These are phyloP conservation scores for Flaveria robusta DNA, from an alignment of 129 eudicot species.

Conservation along the genomic window DNA sequence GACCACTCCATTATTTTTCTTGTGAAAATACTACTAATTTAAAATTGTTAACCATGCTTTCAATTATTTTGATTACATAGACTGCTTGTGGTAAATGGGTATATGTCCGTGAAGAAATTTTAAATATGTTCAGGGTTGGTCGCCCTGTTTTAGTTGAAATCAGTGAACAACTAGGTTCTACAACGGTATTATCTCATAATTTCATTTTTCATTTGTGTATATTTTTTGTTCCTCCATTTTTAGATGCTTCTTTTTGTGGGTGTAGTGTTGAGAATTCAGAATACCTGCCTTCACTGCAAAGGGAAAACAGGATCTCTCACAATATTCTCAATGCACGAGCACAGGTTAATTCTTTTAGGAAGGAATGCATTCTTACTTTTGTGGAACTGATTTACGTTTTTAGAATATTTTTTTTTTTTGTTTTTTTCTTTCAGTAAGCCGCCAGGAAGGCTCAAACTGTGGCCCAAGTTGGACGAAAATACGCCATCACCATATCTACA, in stretches of 20 bases:
- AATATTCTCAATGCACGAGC: constrained; percentile 97
- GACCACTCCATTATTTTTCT: neutral
- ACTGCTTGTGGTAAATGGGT: constrained; percentile 96
- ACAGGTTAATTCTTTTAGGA: constrained; percentile 51
- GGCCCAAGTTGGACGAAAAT: constrained; percentile 96
- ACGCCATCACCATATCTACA: constrained; percentile 91
- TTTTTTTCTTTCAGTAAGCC: constrained; percentile 63
- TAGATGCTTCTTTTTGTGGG: constrained; percentile 23
- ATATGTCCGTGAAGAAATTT: constrained; percentile 75
- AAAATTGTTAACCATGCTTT: constrained; percentile 10
- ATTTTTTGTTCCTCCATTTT: neutral
- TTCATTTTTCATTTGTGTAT: constrained; percentile 13
- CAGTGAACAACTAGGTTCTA: constrained; percentile 95
- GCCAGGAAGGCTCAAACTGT: constrained; percentile 97
- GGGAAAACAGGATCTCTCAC: constrained; percentile 69
- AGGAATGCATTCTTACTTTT: constrained; percentile 13
- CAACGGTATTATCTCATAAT: constrained; percentile 12
- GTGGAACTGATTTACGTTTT: constrained; percentile 18
- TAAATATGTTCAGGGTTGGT: constrained; percentile 76
- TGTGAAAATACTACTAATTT: neutral
- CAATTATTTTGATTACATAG: constrained; percentile 38
- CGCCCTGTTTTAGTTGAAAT: constrained; percentile 97
- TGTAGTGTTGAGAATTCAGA: constrained; percentile 98
- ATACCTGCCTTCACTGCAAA: constrained; percentile 69
- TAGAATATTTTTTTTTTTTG: neutral